A percentile compares a stretch with the other conserved stretches of the same genome.
Evolutionary conservation across 345 rosid genomes (phyloP).

Genomic region (Lumnitzera littorea): DNA sequence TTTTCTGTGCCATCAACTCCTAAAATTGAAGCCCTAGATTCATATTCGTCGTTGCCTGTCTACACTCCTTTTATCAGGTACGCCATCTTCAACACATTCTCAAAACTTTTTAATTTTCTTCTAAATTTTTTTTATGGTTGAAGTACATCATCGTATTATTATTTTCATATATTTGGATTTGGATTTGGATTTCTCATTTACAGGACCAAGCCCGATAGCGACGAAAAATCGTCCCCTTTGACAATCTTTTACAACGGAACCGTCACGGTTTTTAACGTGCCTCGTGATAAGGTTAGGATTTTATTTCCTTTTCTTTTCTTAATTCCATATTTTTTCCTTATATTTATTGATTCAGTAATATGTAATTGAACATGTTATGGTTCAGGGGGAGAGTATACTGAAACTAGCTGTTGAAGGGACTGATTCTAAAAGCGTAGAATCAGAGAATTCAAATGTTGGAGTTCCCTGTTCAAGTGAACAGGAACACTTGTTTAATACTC

Average conservation of each 20-base stretch:
- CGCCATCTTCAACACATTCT: neutral
- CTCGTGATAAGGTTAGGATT: conserved; percentile 41
- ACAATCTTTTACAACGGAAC: conserved; percentile 90
- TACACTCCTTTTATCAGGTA: conserved; percentile 36
- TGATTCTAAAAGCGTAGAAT: neutral
- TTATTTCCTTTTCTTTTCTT: too few relatives aligned
- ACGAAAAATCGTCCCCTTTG: conserved; percentile 47
- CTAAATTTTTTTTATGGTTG: too few relatives aligned
- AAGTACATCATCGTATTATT: too few relatives aligned
- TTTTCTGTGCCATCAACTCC: conserved; percentile 45
- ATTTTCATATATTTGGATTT: too few relatives aligned
- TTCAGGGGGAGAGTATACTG: conserved; percentile 16
- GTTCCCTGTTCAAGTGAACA: neutral
- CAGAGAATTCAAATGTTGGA: neutral
- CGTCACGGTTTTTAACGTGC: conserved; percentile 57
- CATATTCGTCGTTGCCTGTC: conserved; percentile 26
- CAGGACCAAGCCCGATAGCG: conserved; percentile 25
- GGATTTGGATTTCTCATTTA: neutral
- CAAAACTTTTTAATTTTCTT: too few relatives aligned
- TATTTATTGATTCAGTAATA: neutral
- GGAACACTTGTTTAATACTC: neutral
- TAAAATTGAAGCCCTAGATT: conserved; percentile 17
- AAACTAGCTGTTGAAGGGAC: conserved; percentile 5
- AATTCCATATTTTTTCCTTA: neutral
- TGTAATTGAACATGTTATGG: too few relatives aligned